A percentile compares a stretch with the other conserved stretches of the same genome.
These are phyloP conservation scores for Mariannaea sp. DNA, from an alignment of 2,329 filamentous ascomycete species.

Conservation along the genomic window DNA sequence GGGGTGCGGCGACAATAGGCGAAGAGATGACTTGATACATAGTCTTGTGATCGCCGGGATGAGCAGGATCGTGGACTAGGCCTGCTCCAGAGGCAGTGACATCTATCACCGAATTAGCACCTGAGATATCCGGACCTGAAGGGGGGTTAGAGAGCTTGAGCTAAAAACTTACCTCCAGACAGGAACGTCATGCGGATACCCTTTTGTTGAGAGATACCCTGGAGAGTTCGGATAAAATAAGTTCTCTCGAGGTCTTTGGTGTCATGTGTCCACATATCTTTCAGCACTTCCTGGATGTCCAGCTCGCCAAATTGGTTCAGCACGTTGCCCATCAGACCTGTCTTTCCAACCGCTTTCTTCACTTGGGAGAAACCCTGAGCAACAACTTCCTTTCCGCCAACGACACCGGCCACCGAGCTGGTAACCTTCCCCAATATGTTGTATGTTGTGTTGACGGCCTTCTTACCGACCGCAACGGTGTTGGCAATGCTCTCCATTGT, in stretches of 20 bases:
- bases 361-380: constrained; percentile 91
- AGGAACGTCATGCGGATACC: constrained; percentile 96
- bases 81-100: constrained; percentile 93
- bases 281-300: constrained; percentile 89
- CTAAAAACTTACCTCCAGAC: constrained; percentile 69
- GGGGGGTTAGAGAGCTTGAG: neutral
- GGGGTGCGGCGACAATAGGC: constrained; percentile 87
- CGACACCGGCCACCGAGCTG: constrained; percentile 91
- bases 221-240: constrained; percentile 92
- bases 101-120: constrained; percentile 50
- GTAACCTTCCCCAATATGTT: constrained; percentile 96
- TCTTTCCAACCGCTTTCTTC: constrained; percentile 96
- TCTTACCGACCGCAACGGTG: constrained; percentile 93
- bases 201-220: constrained; percentile 94
- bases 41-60: constrained; percentile 93
- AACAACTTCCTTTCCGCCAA: constrained; percentile 92
- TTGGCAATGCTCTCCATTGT: constrained; percentile 89
- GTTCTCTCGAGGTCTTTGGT: constrained; percentile 97
- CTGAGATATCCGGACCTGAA: constrained; percentile 7
- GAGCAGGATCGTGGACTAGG: constrained; percentile 88
- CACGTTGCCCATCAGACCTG: constrained; percentile 92
- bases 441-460: constrained; percentile 94
- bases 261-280: constrained; percentile 98
- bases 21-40: constrained; percentile 99
- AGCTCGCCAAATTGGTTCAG: constrained; percentile 96